phyloP scores from a whole-genome alignment of 106 monocot species.

The Phalaenopsis aphrodite region DNA sequence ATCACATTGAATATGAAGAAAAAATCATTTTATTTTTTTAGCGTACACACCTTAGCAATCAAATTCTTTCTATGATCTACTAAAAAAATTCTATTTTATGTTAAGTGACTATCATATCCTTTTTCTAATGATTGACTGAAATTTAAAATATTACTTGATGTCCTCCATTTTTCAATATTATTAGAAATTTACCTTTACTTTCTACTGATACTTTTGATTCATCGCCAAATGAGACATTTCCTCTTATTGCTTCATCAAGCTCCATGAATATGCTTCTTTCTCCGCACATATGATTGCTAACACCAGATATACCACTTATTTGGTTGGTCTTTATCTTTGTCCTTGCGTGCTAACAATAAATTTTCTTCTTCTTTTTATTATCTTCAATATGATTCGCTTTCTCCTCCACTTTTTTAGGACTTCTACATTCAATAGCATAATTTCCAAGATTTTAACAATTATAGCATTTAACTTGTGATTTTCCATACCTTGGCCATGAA shows the following conservation, averaged over 20 bases:
- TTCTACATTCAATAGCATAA: slow-evolving; percentile 3
- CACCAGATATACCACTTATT: background rate
- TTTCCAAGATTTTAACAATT: background rate
- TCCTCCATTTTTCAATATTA: background rate
- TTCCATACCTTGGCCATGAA: too few species aligned
- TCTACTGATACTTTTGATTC: background rate
- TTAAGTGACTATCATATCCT: background rate
- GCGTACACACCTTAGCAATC: slow-evolving; percentile 11
- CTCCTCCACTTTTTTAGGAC: background rate
- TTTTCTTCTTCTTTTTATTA: background rate
- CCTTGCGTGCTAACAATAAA: background rate
- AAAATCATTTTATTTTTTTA: slow-evolving; percentile 13
- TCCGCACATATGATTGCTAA: too few species aligned
- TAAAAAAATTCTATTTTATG: background rate
- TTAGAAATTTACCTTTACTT: slow-evolving; percentile 10
- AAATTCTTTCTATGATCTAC: slow-evolving; percentile 9
- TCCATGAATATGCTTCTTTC: too few species aligned
- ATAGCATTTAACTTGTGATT: background rate
- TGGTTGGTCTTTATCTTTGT: background rate
- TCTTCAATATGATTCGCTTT: background rate
- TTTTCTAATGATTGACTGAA: slow-evolving; percentile 4
- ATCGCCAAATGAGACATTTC: too few species aligned
- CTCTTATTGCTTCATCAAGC: too few species aligned
- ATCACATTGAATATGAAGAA: background rate
- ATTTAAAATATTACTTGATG: slow-evolving; percentile 13